Evolutionary conservation across 768 basidiomycete genomes (phyloP).

Genomic region (Russula foetens): DNA sequence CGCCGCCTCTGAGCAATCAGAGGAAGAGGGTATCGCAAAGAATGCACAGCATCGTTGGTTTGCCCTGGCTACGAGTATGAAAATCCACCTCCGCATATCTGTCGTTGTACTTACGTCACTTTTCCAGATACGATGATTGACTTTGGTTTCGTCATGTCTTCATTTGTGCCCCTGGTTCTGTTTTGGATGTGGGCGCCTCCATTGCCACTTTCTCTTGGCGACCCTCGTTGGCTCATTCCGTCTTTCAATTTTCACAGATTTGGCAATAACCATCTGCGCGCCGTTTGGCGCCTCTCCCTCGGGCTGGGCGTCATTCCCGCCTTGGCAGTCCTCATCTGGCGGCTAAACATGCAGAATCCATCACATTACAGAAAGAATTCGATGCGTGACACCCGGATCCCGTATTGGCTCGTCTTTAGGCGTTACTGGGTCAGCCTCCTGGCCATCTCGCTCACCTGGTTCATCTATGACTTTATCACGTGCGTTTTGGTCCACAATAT

Average conservation of each 20-base stretch:
- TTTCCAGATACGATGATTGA: slow-evolving; percentile 75
- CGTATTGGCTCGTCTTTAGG: slow-evolving; percentile 66
- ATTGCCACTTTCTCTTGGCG: not conserved
- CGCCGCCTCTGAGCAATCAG: slow-evolving; percentile 84
- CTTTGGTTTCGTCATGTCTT: slow-evolving; percentile 66
- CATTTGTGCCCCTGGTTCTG: slow-evolving; percentile 78
- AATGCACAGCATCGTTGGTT: slow-evolving; percentile 83
- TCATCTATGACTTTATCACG: slow-evolving; percentile 77
- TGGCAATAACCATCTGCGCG: slow-evolving; percentile 69
- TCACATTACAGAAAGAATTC: slow-evolving; percentile 64
- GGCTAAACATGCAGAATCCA: slow-evolving; percentile 77
- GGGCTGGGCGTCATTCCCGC: slow-evolving; percentile 83
- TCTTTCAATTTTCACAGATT: slow-evolving; percentile 39
- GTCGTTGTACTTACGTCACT: slow-evolving; percentile 6
- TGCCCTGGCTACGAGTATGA: slow-evolving; percentile 78
- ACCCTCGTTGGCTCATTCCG: not conserved
- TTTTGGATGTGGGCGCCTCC: slow-evolving; percentile 71
- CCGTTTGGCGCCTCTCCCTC: slow-evolving; percentile 81
- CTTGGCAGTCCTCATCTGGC: slow-evolving; percentile 76
- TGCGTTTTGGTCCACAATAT: slow-evolving; percentile 28
- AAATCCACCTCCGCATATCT: not conserved
- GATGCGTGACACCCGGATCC: slow-evolving; percentile 68
- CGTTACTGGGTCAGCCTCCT: slow-evolving; percentile 72
- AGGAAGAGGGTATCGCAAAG: slow-evolving; percentile 70
- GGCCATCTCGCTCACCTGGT: slow-evolving; percentile 78